Evolutionary conservation across 2,329 filamentous ascomycete genomes (phyloP).

Genomic region (Neonectria hederae): DNA sequence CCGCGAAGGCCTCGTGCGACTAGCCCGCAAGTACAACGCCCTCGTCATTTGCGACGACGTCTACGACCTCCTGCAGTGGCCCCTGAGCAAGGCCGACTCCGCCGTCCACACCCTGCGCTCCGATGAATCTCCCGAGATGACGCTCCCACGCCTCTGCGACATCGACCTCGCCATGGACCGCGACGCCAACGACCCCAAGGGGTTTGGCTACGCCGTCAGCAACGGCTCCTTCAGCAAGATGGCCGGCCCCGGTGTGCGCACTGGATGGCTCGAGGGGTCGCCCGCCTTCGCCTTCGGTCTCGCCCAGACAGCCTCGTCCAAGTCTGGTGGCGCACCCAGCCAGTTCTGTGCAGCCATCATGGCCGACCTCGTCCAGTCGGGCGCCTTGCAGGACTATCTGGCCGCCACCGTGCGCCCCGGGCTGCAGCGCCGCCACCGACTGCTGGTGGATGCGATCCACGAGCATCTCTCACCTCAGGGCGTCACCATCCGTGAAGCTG

Average conservation of each 20-base stretch:
- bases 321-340: constrained; percentile 66
- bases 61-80: constrained; percentile 92
- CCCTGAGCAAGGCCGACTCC: constrained; percentile 42
- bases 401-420: constrained; percentile 54
- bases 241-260: constrained; percentile 79
- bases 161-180: constrained; percentile 76
- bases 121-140: constrained; percentile 53
- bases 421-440: constrained; percentile 55
- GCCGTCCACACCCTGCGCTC: constrained; percentile 38
- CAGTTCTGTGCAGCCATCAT: constrained; percentile 65
- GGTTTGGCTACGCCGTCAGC: constrained; percentile 82
- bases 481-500: constrained; percentile 54
- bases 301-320: constrained; percentile 62
- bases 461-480: constrained; percentile 70
- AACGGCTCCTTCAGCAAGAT: constrained; percentile 95
- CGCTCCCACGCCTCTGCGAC: constrained; percentile 81
- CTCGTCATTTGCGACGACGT: constrained; percentile 92
- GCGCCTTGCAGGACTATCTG: constrained; percentile 57
- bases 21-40: constrained; percentile 82
- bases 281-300: constrained; percentile 62
- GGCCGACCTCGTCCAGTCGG: constrained; percentile 56
- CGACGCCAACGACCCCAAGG: constrained; percentile 50
- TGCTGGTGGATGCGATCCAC: constrained; percentile 68
- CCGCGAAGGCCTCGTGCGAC: constrained; percentile 73
- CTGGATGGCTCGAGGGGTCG: constrained; percentile 87